A percentile compares a stretch with the other conserved stretches of the same genome.
Evolutionary conservation across 2,329 filamentous ascomycete species (phyloP).

Genomic region (Colletotrichum sp.): DNA sequence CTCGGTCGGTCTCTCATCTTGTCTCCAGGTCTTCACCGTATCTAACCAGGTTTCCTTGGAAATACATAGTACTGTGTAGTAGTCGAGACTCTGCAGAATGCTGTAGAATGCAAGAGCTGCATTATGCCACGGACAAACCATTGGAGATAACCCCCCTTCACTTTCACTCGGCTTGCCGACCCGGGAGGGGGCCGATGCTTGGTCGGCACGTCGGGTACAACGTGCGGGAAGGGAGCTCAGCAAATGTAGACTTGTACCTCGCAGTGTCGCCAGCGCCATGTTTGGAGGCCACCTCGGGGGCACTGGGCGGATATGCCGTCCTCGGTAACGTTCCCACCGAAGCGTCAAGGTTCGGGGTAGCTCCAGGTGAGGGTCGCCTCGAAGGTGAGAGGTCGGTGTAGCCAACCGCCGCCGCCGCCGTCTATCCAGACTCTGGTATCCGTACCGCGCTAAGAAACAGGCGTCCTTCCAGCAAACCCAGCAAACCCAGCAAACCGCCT

Average conservation of each 20-base stretch:
- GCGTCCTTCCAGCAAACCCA: not conserved
- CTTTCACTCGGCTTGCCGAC: not conserved
- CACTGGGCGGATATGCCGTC: not conserved
- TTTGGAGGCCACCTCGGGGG: not conserved
- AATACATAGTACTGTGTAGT: too few relatives aligned
- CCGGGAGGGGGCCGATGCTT: not conserved
- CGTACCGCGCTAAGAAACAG: not conserved
- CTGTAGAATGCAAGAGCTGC: not conserved
- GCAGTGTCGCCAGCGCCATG: not conserved
- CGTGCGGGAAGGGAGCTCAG: not conserved
- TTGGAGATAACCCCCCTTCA: not conserved
- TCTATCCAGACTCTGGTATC: not conserved
- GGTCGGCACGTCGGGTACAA: not conserved
- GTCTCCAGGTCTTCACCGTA: not conserved
- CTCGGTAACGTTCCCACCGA: slow-evolving; percentile 4
- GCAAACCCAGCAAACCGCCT: not conserved
- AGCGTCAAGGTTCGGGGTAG: not conserved
- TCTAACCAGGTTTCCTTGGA: not conserved
- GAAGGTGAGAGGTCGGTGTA: not conserved
- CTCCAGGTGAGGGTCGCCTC: slow-evolving; percentile 9
- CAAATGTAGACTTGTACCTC: not conserved
- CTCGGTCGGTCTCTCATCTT: not conserved
- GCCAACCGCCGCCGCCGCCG: not conserved
- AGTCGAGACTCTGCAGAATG: not conserved
- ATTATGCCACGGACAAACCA: not conserved